Evolutionary conservation across 352 stramenopile genomes (phyloP).

Genomic region (Globisporangium spiculum): DNA sequence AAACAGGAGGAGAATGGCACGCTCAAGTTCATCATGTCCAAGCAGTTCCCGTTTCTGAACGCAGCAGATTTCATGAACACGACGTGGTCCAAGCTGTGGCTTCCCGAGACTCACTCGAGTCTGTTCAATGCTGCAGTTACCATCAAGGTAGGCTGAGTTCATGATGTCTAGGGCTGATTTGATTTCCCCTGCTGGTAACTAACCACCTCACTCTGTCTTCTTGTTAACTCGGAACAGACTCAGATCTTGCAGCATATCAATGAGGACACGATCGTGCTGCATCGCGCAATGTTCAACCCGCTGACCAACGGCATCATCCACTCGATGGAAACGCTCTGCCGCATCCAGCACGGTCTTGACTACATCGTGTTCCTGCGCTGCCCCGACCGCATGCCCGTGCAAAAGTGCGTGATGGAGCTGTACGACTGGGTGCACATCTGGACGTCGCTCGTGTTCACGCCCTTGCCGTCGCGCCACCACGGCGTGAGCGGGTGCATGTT

Average conservation of each 20-base stretch:
- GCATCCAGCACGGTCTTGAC: conserved; percentile 25
- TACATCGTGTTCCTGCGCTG: conserved; percentile 33
- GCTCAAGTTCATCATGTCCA: conserved; percentile 20
- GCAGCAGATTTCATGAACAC: conserved; percentile 23
- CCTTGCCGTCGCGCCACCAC: conserved; percentile 3
- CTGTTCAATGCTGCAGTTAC: conserved; percentile 31
- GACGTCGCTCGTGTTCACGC: conserved; percentile 33
- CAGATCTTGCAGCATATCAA: conserved; percentile 35
- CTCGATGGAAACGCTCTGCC: conserved; percentile 31
- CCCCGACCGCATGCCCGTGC: conserved; percentile 22
- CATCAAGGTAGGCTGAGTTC: conserved; percentile 20
- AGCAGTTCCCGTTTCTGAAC: conserved; percentile 17
- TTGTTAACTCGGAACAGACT: conserved; percentile 12
- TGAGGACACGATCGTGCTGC: conserved; percentile 35
- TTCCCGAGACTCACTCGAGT: conserved; percentile 23
- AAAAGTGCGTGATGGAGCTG: conserved; percentile 18
- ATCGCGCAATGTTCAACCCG: conserved; percentile 39
- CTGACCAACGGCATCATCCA: conserved; percentile 28
- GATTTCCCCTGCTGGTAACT: background rate
- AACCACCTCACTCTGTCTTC: background rate
- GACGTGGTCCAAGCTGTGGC: conserved; percentile 27
- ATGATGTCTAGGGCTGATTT: background rate
- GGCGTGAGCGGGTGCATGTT: conserved; percentile 23
- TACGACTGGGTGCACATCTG: conserved; percentile 31
- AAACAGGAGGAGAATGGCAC: conserved; percentile 15